These are phyloP conservation scores for Lobulomyces angularis DNA, from an alignment of 192 early-diverging fungal species.

Conservation along the genomic window DNA sequence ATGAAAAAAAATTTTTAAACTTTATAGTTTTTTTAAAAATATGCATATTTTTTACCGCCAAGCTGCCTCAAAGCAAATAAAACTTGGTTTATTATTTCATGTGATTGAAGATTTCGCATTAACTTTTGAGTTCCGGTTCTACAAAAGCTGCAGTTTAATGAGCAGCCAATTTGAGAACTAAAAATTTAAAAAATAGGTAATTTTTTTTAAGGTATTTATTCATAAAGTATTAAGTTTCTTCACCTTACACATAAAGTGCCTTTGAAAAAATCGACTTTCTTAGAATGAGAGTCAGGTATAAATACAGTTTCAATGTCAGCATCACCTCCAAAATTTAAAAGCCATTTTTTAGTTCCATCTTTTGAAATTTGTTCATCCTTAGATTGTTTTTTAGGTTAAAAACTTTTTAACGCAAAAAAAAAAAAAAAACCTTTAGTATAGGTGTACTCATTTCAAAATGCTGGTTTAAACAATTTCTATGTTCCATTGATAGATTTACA, in stretches of 20 bases:
- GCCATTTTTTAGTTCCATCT: conserved; percentile 35
- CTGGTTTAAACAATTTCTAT: too few species aligned
- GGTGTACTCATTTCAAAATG: too few species aligned
- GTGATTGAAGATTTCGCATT: conserved; percentile 56
- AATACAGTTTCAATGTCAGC: conserved; percentile 63
- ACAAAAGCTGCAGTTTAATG: conserved; percentile 75
- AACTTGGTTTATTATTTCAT: conserved; percentile 45
- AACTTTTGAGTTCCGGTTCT: conserved; percentile 83
- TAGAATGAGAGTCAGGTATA: too few species aligned
- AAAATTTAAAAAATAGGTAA: too few species aligned
- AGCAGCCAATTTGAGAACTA: conserved; percentile 78
- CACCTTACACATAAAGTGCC: background rate
- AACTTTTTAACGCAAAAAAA: too few species aligned
- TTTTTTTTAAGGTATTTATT: conserved; percentile 76
- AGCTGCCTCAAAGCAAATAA: conserved; percentile 18
- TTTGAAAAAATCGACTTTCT: conserved; percentile 16
- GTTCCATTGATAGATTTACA: too few species aligned
- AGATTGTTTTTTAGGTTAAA: too few species aligned
- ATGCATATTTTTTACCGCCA: conserved; percentile 5
- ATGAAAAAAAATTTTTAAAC: background rate
- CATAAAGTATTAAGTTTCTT: conserved; percentile 15
- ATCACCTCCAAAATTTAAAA: conserved; percentile 22
- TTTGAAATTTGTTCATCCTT: conserved; percentile 11
- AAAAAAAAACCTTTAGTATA: too few species aligned
- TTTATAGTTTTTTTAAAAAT: background rate